phyloP scores from a whole-genome alignment of 2,329 filamentous ascomycete species.

The Harringtonia lauricola region DNA sequence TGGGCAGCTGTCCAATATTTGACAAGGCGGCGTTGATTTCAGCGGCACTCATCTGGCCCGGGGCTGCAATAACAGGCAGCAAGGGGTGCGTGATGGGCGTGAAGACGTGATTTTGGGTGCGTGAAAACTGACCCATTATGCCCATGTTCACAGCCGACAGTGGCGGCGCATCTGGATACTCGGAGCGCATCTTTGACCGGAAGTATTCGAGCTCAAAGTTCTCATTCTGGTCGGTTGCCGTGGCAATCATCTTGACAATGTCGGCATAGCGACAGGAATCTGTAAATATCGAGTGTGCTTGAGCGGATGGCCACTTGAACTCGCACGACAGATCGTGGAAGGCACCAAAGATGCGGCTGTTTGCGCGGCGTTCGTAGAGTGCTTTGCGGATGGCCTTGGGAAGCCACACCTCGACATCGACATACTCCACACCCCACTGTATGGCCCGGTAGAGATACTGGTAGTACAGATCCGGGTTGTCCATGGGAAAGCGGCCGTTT shows the following conservation, averaged over 20 bases:
- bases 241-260: conserved; percentile 84
- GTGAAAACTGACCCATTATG: conserved; percentile 71
- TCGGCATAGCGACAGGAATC: conserved; percentile 66
- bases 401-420: conserved; percentile 81
- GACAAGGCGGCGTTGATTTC: conserved; percentile 75
- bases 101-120: conserved; percentile 76
- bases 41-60: conserved; percentile 74
- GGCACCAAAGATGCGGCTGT: conserved; percentile 80
- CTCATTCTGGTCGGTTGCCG: conserved; percentile 70
- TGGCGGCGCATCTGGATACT: conserved; percentile 58
- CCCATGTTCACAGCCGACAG: conserved; percentile 84
- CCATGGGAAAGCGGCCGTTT: conserved; percentile 78
- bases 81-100: conserved; percentile 81
- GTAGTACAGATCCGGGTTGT: conserved; percentile 63
- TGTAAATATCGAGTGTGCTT: conserved; percentile 61
- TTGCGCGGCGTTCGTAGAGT: conserved; percentile 60
- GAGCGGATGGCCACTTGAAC: conserved; percentile 70
- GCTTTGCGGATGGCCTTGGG: conserved; percentile 62
- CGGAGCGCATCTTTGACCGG: conserved; percentile 60
- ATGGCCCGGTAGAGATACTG: conserved; percentile 74
- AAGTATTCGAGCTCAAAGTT: conserved; percentile 90
- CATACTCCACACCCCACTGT: conserved; percentile 83
- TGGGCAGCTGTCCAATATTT: conserved; percentile 69
- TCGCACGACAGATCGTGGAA: conserved; percentile 81
- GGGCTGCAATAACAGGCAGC: conserved; percentile 72